phyloP scores from a whole-genome alignment of 163 green algal genomes.

The Smithsoniella earleae region DNA sequence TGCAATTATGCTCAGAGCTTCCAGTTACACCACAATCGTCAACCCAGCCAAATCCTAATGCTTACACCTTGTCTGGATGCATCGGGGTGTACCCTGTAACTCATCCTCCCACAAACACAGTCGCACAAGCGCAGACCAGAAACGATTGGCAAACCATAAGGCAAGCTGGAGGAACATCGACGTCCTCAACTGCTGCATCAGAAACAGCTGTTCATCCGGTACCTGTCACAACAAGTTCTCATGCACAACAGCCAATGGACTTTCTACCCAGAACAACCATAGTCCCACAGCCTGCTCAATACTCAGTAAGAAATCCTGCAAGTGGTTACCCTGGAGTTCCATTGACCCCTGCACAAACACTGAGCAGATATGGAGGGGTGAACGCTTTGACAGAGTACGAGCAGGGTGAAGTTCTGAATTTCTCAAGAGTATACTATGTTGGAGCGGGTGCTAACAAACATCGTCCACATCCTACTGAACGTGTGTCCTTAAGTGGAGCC shows the following conservation, averaged over 20 bases:
- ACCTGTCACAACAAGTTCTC: not conserved
- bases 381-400: slow-evolving; percentile 17
- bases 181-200: not conserved
- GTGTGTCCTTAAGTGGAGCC: too few relatives aligned
- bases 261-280: not conserved
- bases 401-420: slow-evolving; percentile 16
- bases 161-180: not conserved
- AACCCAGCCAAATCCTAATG: too few relatives aligned
- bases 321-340: slow-evolving; percentile 14
- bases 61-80: too few relatives aligned
- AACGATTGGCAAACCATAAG: too few relatives aligned
- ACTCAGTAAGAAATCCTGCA: not conserved
- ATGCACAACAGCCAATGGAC: not conserved
- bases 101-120: too few relatives aligned
- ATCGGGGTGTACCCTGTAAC: too few relatives aligned
- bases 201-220: not conserved
- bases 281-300: not conserved
- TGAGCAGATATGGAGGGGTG: slow-evolving; percentile 8
- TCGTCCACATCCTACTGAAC: slow-evolving; percentile 1
- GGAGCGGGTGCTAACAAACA: slow-evolving; percentile 15
- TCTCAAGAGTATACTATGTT: not conserved
- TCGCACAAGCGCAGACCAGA: too few relatives aligned
- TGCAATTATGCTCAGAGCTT: too few relatives aligned
- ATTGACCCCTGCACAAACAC: slow-evolving; percentile 18
- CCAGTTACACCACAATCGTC: too few relatives aligned